Evolutionary conservation across 176 grass and related monocot genomes (phyloP).

Genomic region (Rhynchospora breviuscula): DNA sequence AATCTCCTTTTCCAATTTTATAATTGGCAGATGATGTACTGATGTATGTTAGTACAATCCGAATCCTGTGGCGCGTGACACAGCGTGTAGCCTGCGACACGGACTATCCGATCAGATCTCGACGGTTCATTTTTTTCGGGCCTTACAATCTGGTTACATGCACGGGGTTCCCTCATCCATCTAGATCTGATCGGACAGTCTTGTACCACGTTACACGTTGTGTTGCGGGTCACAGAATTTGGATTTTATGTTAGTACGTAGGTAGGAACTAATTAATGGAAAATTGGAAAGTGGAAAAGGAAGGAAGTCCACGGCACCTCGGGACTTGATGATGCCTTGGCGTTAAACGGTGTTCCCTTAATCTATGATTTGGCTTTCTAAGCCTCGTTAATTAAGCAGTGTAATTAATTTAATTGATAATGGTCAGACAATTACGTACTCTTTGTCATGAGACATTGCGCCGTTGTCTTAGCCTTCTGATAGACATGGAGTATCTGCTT

Average conservation of each 20-base stretch:
- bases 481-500: background rate
- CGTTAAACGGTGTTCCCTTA: background rate
- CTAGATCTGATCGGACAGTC: no score
- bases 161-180: no score
- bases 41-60: background rate
- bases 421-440: background rate
- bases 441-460: background rate
- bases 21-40: background rate
- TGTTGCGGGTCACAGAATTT: no score
- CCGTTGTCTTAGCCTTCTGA: background rate
- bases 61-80: no score
- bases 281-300: background rate
- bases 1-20: background rate
- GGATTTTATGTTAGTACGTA: background rate
- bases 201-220: no score
- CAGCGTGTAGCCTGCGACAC: no score
- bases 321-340: slow-evolving; percentile 4
- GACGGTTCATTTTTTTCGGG: no score
- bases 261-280: background rate
- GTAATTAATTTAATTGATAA: background rate
- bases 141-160: no score
- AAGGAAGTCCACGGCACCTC: background rate
- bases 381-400: background rate
- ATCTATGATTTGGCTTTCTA: background rate
- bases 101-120: no score